Base-by-base conservation (phyloP, 371 early-diverging fungal species). In the Mortierella sp. region DNA sequence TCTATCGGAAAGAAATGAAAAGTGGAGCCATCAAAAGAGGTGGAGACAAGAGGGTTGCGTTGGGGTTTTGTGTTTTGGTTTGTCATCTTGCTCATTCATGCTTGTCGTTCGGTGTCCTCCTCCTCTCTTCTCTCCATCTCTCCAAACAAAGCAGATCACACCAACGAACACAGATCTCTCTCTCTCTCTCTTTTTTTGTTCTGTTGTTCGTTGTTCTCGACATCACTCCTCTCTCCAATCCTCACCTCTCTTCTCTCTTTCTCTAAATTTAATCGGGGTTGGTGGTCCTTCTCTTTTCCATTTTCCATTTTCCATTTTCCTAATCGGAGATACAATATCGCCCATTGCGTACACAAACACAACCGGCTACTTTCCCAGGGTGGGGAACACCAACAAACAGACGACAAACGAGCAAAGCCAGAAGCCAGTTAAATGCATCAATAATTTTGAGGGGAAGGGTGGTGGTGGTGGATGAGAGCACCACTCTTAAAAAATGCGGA, bases 301-400 rank as follows among this genome's bases (percentile, higher is more conserved):
- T 41, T 38, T 29, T 65, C 65, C 38, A n/a, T 54, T 55, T 55
- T 35, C 16, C 21, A 5, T 41, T 38, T 29, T 65, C 65, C 38
- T 21, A 38, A 21, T 65, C 65, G 65, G 65, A 65, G 65, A 65
- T 65, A 38, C 21, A 65, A 65, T 4, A 14, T 27, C n/a, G n/a
- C 24, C 21, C 65, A 65, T 21, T 38, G 38, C 27, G n/a, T n/a
- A 8, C 21, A 38, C 65, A 65, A 65, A 35, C 35, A 18, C 65
- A 65, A 65, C 8, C 24, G 65, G 65, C 65, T 65, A 65, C 65
- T 65, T 65, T 65, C 65, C 65, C 65, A 65, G 65, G 65, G 65
- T 65, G 65, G 65, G 65, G 65, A 21, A 29, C 5, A 18, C 21
- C 21, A 65, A 38, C 18, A 3, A 3, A 5, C 35, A 21, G 14